Conservation (phyloP, 371 early-diverging fungal genomes). For the Mortierella sp. region DNA sequence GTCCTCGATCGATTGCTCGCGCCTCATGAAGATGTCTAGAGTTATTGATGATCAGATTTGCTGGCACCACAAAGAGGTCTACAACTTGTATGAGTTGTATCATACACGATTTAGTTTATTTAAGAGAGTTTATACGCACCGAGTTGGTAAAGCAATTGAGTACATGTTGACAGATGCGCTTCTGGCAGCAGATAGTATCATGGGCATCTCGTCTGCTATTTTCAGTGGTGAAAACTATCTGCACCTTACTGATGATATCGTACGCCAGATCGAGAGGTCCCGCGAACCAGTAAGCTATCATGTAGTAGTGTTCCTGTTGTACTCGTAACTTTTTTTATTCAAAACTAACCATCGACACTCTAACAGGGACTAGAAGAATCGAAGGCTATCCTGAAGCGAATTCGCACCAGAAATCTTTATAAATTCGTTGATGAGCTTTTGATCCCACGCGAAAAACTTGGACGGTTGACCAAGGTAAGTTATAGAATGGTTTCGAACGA, state of each 20-base stretch:
- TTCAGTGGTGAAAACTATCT: constrained; percentile 78
- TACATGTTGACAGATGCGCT: constrained; percentile 92
- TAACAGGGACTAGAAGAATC: constrained; percentile 72
- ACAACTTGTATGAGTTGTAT: constrained; percentile 90
- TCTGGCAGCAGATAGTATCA: constrained; percentile 79
- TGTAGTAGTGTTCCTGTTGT: too few species aligned
- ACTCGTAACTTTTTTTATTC: not conserved
- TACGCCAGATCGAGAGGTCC: constrained; percentile 87
- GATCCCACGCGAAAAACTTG: constrained; percentile 71
- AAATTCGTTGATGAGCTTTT: constrained; percentile 89
- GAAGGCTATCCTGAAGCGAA: constrained; percentile 75
- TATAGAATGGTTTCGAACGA: not conserved
- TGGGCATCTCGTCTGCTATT: constrained; percentile 81
- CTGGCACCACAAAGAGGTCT: constrained; percentile 85
- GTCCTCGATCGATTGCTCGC: constrained; percentile 80
- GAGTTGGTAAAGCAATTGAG: constrained; percentile 84
- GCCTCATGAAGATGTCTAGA: constrained; percentile 85
- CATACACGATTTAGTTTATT: constrained; percentile 92
- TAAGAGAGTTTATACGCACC: constrained; percentile 94
- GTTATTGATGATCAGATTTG: constrained; percentile 93
- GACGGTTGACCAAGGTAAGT: constrained; percentile 61
- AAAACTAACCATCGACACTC: not conserved
- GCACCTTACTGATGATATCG: constrained; percentile 86
- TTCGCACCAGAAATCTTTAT: constrained; percentile 85
- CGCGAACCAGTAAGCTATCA: constrained; percentile 57